A percentile compares a stretch with the other conserved stretches of the same genome.
phyloP scores from a whole-genome alignment of 345 rosid species.

The Carallia brachiata region DNA sequence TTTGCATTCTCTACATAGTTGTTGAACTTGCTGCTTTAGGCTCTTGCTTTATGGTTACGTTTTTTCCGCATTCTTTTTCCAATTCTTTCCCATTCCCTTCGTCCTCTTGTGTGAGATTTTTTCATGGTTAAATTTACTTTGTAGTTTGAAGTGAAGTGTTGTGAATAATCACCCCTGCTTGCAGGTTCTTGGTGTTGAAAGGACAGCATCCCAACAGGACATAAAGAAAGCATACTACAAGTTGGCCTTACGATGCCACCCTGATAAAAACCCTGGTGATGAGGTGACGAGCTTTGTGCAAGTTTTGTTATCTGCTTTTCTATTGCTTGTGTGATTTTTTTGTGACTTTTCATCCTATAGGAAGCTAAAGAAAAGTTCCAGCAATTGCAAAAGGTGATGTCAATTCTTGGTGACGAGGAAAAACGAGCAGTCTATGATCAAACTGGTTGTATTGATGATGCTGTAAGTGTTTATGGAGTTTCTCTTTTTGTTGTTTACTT shows the following conservation, averaged over 20 bases:
- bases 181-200: conserved; percentile 77
- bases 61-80: no score
- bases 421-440: conserved; percentile 77
- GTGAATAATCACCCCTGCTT: conserved; percentile 3
- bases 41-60: no score
- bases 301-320: neutral
- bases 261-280: conserved; percentile 88
- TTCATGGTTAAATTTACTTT: neutral
- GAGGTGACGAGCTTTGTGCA: conserved; percentile 40
- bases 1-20: no score
- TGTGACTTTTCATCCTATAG: conserved; percentile 27
- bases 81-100: no score
- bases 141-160: no score
- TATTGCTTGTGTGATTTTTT: neutral
- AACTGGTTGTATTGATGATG: conserved; percentile 87
- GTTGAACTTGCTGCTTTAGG: no score
- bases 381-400: conserved; percentile 88
- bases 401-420: conserved; percentile 85
- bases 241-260: conserved; percentile 80
- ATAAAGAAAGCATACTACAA: conserved; percentile 88
- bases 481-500: neutral
- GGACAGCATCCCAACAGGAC: conserved; percentile 69
- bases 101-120: neutral
- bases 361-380: conserved; percentile 96
- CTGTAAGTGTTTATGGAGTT: conserved; percentile 48